These are phyloP conservation scores for Venturia nashicola DNA, from an alignment of 2,329 filamentous ascomycete genomes.

Conservation along the genomic window DNA sequence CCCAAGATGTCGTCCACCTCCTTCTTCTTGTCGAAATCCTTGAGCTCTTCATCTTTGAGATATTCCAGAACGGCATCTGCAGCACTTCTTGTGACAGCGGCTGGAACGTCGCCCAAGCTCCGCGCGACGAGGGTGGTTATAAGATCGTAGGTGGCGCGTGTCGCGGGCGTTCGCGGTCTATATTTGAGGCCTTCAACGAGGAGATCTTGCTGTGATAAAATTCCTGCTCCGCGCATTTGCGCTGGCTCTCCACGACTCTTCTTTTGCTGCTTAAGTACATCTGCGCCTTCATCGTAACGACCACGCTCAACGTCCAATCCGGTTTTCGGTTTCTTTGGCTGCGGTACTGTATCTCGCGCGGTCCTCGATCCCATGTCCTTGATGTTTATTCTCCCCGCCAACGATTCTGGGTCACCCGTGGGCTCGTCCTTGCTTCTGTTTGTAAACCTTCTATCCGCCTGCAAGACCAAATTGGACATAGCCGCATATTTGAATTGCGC, in stretches of 20 bases:
- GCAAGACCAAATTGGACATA: conserved; percentile 99
- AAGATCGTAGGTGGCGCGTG: conserved; percentile 84
- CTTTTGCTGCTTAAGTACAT: conserved; percentile 63
- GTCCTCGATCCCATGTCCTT: conserved; percentile 87
- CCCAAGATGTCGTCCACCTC: conserved; percentile 90
- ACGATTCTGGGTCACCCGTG: conserved; percentile 92
- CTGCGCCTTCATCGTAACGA: conserved; percentile 61
- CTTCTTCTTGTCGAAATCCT: conserved; percentile 97
- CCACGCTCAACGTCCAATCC: conserved; percentile 63
- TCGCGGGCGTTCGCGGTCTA: conserved; percentile 80
- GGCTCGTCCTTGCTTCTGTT: conserved; percentile 86
- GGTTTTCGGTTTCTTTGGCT: conserved; percentile 59
- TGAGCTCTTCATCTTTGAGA: conserved; percentile 88
- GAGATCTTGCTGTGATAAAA: conserved; percentile 73
- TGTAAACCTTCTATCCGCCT: conserved; percentile 95
- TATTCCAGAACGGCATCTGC: conserved; percentile 85
- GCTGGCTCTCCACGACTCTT: conserved; percentile 46
- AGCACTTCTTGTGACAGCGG: conserved; percentile 84
- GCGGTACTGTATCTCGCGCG: conserved; percentile 66
- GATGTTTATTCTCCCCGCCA: conserved; percentile 87
- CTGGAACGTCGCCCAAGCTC: conserved; percentile 82
- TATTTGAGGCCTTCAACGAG: conserved; percentile 87
- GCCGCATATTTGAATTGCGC: conserved; percentile 98
- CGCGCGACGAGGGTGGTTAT: conserved; percentile 84
- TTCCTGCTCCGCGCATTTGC: conserved; percentile 59